Percentiles rank a stretch among this genome's conserved stretches.
phyloP scores from a whole-genome alignment of 768 basidiomycete genomes.

The Boletus reticulatus region DNA sequence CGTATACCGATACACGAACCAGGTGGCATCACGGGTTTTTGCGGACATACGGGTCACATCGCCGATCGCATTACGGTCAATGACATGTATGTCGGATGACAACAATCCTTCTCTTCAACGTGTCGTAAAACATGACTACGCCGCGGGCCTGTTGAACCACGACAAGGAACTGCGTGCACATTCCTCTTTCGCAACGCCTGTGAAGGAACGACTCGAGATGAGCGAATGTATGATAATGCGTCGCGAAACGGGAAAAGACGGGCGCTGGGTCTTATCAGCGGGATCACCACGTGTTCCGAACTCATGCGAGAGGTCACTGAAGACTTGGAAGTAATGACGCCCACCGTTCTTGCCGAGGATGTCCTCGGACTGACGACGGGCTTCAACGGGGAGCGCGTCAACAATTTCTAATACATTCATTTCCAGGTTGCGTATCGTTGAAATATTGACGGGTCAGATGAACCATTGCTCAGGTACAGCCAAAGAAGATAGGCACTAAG shows the following conservation, averaged over 20 bases:
- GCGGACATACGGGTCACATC: too few relatives aligned
- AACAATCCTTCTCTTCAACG: background rate
- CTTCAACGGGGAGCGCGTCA: conserved; percentile 47
- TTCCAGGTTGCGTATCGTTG: too few relatives aligned
- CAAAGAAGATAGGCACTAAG: conserved; percentile 52
- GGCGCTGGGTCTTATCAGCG: conserved; percentile 23
- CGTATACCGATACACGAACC: background rate
- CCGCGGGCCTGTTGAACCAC: conserved; percentile 51
- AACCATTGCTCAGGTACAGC: conserved; percentile 42
- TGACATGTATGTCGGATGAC: background rate
- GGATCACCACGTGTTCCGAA: conserved; percentile 34
- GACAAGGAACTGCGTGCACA: conserved; percentile 47
- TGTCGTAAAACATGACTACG: conserved; percentile 6
- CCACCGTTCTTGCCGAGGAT: conserved; percentile 50
- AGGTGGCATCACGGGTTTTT: too few relatives aligned
- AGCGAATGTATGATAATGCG: background rate
- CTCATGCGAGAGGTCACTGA: conserved; percentile 43
- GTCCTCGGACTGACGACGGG: conserved; percentile 55
- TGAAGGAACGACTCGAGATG: background rate
- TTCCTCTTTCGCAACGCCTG: conserved; percentile 63
- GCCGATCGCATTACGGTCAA: too few relatives aligned
- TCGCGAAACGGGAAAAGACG: background rate
- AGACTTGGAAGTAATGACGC: conserved; percentile 57
- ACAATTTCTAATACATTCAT: conserved; percentile 43
- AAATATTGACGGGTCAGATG: background rate